Percentiles rank a stretch among this genome's conserved stretches.
Evolutionary conservation across 768 basidiomycete species (phyloP).

Genomic region (Hypholoma sublateritium): DNA sequence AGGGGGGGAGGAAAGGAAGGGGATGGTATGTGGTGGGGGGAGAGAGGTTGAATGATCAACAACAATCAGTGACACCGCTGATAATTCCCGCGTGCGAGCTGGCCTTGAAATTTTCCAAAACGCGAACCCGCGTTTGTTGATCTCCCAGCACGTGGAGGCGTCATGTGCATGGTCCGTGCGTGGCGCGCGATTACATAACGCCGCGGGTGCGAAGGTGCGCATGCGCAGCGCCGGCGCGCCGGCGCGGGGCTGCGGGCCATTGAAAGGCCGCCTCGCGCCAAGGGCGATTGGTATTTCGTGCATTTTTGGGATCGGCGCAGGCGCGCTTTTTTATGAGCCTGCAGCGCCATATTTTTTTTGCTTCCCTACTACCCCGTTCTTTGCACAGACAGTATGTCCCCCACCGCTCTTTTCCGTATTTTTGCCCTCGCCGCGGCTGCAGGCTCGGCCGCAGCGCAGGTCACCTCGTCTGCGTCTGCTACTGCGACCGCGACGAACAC

Average conservation of each 20-base stretch:
- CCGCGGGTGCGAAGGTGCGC: background rate
- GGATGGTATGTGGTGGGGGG: constrained; percentile 2
- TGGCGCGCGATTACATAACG: background rate
- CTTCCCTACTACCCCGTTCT: background rate
- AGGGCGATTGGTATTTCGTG: no score
- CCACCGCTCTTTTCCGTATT: constrained; percentile 5
- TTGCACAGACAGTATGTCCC: background rate
- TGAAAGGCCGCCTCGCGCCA: no score
- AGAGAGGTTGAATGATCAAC: constrained; percentile 12
- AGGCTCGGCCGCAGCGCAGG: constrained; percentile 16
- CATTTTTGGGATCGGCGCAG: background rate
- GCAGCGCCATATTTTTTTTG: background rate
- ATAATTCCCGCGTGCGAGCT: constrained; percentile 12
- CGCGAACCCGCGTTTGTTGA: constrained; percentile 20
- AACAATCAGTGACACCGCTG: constrained; percentile 23
- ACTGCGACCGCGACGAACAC: constrained; percentile 28
- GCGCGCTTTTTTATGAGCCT: no score
- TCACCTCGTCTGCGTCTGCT: constrained; percentile 27
- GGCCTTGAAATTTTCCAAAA: constrained; percentile 9
- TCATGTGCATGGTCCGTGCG: constrained; percentile 3
- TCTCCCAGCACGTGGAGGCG: constrained; percentile 6
- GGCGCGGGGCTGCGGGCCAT: no score
- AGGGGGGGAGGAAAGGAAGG: constrained; percentile 8
- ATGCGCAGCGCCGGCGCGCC: no score
- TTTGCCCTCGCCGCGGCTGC: background rate